Conservation (phyloP, 306 rosid species). For the Astragalus glycyphyllos region DNA sequence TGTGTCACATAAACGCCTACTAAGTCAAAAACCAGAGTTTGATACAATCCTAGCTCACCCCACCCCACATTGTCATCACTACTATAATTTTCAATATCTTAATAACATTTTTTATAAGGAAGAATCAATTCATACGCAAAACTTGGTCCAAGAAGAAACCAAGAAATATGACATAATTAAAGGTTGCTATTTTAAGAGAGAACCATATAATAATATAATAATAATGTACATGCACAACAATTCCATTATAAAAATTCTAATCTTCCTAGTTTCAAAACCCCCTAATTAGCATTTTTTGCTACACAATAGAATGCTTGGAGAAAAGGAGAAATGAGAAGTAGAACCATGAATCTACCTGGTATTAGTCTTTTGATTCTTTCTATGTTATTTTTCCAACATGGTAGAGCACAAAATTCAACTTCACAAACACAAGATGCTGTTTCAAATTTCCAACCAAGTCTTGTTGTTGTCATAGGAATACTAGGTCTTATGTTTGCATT, state of each 20-base stretch:
- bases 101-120: conserved; percentile 22
- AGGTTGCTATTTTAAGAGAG: conserved; percentile 37
- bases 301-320: conserved; percentile 46
- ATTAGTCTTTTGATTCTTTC: conserved; percentile 44
- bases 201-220: conserved; percentile 21
- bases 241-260: conserved; percentile 23
- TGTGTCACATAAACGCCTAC: conserved; percentile 37
- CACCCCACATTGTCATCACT: conserved; percentile 54
- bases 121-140: conserved; percentile 48
- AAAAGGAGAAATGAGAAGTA: neutral
- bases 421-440: conserved; percentile 33
- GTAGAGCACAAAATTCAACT: conserved; percentile 54
- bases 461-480: conserved; percentile 71
- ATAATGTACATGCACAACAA: conserved; percentile 48
- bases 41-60: conserved; percentile 40
- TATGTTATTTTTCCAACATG: conserved; percentile 44
- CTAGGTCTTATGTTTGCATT: conserved; percentile 60
- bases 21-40: conserved; percentile 42
- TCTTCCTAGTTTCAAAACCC: conserved; percentile 19
- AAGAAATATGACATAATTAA: conserved; percentile 43
- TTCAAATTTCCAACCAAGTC: conserved; percentile 65
- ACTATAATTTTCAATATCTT: conserved; percentile 28
- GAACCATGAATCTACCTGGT: conserved; percentile 52
- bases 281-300: neutral
- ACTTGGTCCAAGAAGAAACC: conserved; percentile 49